Percentiles rank a stretch among this genome's conserved stretches.
Evolutionary conservation across 2,329 filamentous ascomycete species (phyloP).

Genomic region (Plenodomus tracheiphilus): DNA sequence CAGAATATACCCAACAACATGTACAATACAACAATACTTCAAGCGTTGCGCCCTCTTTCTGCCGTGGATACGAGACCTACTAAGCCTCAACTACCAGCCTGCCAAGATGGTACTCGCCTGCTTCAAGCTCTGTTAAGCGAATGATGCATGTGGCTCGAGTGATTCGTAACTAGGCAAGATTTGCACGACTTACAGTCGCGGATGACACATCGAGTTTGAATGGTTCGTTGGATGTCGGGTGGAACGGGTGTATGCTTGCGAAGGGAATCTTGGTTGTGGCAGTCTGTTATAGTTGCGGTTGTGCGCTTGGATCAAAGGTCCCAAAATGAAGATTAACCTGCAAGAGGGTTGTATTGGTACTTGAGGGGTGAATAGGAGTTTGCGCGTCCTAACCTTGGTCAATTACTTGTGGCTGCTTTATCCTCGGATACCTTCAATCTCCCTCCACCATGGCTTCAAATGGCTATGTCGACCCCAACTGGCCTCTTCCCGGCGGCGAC

Average conservation of each 20-base stretch:
- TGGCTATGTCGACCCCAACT: slow-evolving; percentile 57
- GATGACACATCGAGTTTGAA: background rate
- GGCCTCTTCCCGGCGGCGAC: slow-evolving; percentile 52
- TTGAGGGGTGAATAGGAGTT: too few species aligned
- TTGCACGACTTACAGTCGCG: slow-evolving; percentile 1
- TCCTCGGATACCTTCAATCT: too few species aligned
- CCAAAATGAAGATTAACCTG: too few species aligned
- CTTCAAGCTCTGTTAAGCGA: background rate
- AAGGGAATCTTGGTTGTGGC: background rate
- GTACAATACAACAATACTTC: background rate
- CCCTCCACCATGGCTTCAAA: slow-evolving; percentile 4
- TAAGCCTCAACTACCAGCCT: background rate
- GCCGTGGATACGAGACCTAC: background rate
- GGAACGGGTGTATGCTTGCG: background rate
- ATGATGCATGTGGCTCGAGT: background rate
- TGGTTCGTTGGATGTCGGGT: too few species aligned
- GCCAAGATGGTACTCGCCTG: background rate
- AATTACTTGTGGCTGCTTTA: too few species aligned
- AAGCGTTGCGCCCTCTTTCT: too few species aligned
- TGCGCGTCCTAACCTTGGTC: too few species aligned
- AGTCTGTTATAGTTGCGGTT: too few species aligned
- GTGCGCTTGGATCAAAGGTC: too few species aligned
- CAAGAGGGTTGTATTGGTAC: too few species aligned
- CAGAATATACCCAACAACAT: background rate
- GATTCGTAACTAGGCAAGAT: slow-evolving; percentile 1